Conservation (phyloP, 768 basidiomycete genomes). For the Mycena rosella region DNA sequence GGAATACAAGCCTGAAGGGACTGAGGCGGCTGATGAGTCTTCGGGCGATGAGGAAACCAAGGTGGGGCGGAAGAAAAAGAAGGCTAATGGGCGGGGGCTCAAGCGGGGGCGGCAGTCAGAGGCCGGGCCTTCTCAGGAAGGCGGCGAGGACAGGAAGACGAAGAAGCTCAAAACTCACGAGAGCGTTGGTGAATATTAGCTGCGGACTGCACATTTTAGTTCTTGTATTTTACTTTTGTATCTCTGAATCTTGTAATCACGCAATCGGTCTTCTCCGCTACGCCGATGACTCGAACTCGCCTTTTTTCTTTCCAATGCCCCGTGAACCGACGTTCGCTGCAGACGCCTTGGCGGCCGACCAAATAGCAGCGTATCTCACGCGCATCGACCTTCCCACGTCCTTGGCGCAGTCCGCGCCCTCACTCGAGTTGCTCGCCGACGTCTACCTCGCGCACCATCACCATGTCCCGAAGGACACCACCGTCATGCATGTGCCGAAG, state of each 20-base stretch:
- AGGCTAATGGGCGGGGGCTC: constrained; percentile 41
- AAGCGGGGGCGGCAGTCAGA: constrained; percentile 54
- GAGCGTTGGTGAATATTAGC: constrained; percentile 6
- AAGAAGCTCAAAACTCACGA: constrained; percentile 51
- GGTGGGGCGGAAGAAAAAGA: constrained; percentile 21
- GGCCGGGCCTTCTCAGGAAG: constrained; percentile 35
- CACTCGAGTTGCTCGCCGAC: constrained; percentile 22
- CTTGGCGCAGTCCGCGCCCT: constrained; percentile 24
- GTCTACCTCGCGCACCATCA: constrained; percentile 33
- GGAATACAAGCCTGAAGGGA: constrained; percentile 53
- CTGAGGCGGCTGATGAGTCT: constrained; percentile 44
- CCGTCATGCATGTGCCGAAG: constrained; percentile 23
- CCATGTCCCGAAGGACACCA: constrained; percentile 35
- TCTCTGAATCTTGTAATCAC: background rate
- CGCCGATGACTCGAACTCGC: background rate
- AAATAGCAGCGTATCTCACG: constrained; percentile 32
- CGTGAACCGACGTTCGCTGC: constrained; percentile 37
- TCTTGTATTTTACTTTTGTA: no score
- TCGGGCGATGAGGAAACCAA: constrained; percentile 42
- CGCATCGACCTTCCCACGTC: constrained; percentile 27
- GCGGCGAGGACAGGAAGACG: constrained; percentile 45
- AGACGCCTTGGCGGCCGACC: constrained; percentile 15
- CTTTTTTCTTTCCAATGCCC: constrained; percentile 1
- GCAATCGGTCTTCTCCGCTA: background rate
- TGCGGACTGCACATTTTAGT: no score